phyloP scores from a whole-genome alignment of 306 rosid species.

The Vigna nakashimae region DNA sequence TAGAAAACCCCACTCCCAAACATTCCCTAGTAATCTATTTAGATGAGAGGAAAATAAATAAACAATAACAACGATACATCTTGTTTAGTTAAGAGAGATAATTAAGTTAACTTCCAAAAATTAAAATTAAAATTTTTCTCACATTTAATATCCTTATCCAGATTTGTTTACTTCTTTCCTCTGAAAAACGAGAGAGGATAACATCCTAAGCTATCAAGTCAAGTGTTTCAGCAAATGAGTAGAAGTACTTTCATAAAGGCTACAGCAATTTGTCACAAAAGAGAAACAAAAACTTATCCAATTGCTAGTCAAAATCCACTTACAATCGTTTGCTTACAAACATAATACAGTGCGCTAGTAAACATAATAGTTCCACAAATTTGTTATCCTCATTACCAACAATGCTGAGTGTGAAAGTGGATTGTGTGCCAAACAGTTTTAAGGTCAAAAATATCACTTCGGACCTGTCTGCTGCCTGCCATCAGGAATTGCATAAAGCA shows the following conservation, averaged over 20 bases:
- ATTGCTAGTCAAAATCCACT: slow-evolving; percentile 35
- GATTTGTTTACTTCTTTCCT: background rate
- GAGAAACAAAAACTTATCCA: background rate
- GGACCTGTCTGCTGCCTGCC: slow-evolving; percentile 74
- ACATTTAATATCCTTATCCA: background rate
- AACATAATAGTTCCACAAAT: slow-evolving; percentile 38
- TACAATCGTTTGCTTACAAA: slow-evolving; percentile 25
- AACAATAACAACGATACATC: background rate
- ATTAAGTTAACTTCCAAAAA: background rate
- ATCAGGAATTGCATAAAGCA: slow-evolving; percentile 81
- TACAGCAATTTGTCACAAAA: background rate
- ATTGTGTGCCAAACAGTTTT: background rate
- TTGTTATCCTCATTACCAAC: slow-evolving; percentile 25
- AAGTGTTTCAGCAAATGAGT: slow-evolving; percentile 5
- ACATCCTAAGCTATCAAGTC: background rate
- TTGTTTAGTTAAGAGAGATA: background rate
- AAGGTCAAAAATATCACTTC: slow-evolving; percentile 52
- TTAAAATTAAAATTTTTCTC: background rate
- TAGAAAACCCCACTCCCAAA: background rate
- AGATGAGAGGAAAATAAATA: background rate
- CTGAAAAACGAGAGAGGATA: background rate
- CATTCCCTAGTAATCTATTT: background rate
- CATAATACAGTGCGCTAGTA: slow-evolving; percentile 32
- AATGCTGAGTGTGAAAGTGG: background rate
- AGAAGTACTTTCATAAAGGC: background rate